phyloP scores from a whole-genome alignment of 164 flowering plant genomes.

The Stephania yunnanensis region DNA sequence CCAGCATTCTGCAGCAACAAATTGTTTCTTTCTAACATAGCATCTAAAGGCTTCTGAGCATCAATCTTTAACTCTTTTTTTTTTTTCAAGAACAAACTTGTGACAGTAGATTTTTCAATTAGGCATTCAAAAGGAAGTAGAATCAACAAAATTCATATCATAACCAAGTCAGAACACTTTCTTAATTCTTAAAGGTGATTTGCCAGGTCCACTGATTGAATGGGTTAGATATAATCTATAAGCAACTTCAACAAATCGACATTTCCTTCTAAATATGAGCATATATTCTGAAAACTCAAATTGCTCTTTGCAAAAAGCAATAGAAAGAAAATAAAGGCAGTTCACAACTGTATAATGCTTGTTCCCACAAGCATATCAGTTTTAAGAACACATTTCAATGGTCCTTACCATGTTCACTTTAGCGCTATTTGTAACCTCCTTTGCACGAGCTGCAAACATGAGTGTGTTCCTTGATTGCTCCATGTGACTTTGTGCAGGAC shows the following conservation, averaged over 20 bases:
- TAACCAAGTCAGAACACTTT: too few relatives aligned
- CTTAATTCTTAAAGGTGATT: too few relatives aligned
- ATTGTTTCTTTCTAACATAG: too few relatives aligned
- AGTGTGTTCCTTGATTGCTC: conserved; percentile 85
- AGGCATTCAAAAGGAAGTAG: too few relatives aligned
- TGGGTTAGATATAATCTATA: background rate
- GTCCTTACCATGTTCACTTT: conserved; percentile 66
- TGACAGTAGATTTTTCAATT: too few relatives aligned
- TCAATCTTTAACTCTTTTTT: too few relatives aligned
- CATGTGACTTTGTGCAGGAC: conserved; percentile 78
- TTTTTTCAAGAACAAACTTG: too few relatives aligned
- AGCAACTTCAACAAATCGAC: background rate
- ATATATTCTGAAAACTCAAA: background rate
- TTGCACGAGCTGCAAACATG: conserved; percentile 74
- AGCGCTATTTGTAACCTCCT: conserved; percentile 77
- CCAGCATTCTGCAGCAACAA: too few relatives aligned
- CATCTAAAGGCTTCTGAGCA: too few relatives aligned
- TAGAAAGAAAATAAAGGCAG: background rate
- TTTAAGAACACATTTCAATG: background rate
- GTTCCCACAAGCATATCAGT: background rate
- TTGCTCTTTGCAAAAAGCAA: background rate
- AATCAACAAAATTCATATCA: too few relatives aligned
- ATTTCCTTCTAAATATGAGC: background rate
- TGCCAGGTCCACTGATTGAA: too few relatives aligned
- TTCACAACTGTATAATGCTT: background rate